Conservation (phyloP, 2,329 filamentous ascomycete species). For the Hymenotorrendiella dingleyae region DNA sequence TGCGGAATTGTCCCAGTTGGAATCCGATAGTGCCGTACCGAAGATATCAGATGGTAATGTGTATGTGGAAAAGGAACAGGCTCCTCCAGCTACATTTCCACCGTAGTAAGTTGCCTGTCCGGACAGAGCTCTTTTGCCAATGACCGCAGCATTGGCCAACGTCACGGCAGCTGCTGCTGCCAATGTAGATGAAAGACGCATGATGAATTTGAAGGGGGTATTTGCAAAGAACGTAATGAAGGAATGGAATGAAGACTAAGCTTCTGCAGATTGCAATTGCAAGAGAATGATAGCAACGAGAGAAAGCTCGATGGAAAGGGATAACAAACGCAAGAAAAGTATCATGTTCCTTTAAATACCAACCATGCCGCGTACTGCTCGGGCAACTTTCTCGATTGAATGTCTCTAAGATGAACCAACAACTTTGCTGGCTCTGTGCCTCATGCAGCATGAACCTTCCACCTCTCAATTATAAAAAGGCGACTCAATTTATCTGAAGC, state of each 20-base stretch:
- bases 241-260: slow-evolving; percentile 23
- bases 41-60: slow-evolving; percentile 52
- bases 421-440: no score
- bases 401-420: no score
- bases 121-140: slow-evolving; percentile 23
- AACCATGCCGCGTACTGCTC: no score
- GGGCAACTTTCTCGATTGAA: no score
- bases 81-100: slow-evolving; percentile 51
- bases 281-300: no score
- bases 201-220: slow-evolving; percentile 9
- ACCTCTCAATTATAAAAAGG: no score
- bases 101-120: slow-evolving; percentile 48
- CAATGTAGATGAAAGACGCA: slow-evolving; percentile 22
- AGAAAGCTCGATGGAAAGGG: no score
- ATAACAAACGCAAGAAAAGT: no score
- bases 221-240: slow-evolving; percentile 16
- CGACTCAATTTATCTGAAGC: no score
- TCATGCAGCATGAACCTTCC: no score
- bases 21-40: slow-evolving; percentile 56
- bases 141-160: slow-evolving; percentile 24
- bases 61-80: slow-evolving; percentile 59
- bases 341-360: no score
- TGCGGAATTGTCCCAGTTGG: slow-evolving; percentile 48
- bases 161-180: slow-evolving; percentile 17
- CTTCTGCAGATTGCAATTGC: slow-evolving; percentile 16